Percentiles rank a stretch among this genome's conserved stretches.
Conservation (phyloP, 2,329 filamentous ascomycete species). For the Pseudohalonectria lignicola region DNA sequence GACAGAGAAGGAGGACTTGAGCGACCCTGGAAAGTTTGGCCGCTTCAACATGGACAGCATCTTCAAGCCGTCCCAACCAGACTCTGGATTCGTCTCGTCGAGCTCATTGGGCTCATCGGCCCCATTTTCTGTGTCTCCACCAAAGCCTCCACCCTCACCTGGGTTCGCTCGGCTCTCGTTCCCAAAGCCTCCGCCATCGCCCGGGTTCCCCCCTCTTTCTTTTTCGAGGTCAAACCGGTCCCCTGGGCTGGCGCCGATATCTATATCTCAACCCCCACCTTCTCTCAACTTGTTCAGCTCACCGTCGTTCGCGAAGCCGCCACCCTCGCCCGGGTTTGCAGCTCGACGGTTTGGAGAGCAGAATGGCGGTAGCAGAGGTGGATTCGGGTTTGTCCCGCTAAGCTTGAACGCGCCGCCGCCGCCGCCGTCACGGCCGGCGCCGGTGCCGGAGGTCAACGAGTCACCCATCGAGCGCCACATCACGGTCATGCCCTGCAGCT, state of each 20-base stretch:
- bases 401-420: slow-evolving; percentile 10
- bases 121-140: slow-evolving; percentile 1
- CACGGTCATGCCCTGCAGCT: slow-evolving; percentile 16
- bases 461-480: slow-evolving; percentile 21
- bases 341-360: slow-evolving; percentile 21
- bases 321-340: slow-evolving; percentile 33
- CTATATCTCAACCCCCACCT: slow-evolving; percentile 12
- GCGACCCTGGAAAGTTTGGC: slow-evolving; percentile 24
- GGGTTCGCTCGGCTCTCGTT: not conserved
- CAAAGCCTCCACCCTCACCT: slow-evolving; percentile 5
- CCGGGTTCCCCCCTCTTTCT: slow-evolving; percentile 3
- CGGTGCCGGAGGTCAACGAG: slow-evolving; percentile 7
- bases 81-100: slow-evolving; percentile 15
- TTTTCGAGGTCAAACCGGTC: slow-evolving; percentile 1
- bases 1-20: slow-evolving; percentile 36
- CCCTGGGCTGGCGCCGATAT: slow-evolving; percentile 1
- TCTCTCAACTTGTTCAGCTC: slow-evolving; percentile 25
- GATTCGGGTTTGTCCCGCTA: slow-evolving; percentile 16
- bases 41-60: slow-evolving; percentile 28
- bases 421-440: no score
- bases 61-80: slow-evolving; percentile 23
- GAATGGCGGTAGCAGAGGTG: slow-evolving; percentile 14
- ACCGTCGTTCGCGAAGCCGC: slow-evolving; percentile 21
- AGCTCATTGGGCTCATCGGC: slow-evolving; percentile 4
- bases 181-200: not conserved